Evolutionary conservation across 2,329 filamentous ascomycete genomes (phyloP), one percentile per base, ranked within the genome.

Genomic region (Nemania sp.): DNA sequence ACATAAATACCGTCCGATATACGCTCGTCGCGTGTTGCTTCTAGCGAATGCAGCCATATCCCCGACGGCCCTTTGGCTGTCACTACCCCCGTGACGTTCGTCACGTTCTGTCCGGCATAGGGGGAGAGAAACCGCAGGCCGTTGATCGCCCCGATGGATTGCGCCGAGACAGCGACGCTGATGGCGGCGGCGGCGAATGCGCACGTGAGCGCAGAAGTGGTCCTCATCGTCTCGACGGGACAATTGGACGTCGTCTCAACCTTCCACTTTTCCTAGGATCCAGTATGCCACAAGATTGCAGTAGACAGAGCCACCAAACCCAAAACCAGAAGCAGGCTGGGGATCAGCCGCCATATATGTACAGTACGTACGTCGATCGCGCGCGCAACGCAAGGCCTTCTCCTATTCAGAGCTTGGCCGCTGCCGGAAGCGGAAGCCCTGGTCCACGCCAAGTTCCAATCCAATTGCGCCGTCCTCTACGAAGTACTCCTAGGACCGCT

Each of bases 1-100:
- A 90, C 79, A 62, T 86, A 89, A 56, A 90, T 68, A 2, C 83
- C 83, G 65, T 88, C 83, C 0, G 85, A 89, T 2, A 83, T 85
- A 41, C 74, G 72, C 12, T 72, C 66, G 64, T 85, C 79, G 42
- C 75, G 68, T 64, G 86, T 81, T 1, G 82, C 78, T 28, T 72
- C 74, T 0, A 78, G 80, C 1, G 85, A 86, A 37, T 83, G 81
- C 15, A 90, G 73, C 75, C 80, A 90, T 66, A 90, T 76, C 11
- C 86, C 86, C 54, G 75, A 76, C 12, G 79, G 76, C 0, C 80
- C 77, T 64, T 83, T 84, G 28, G 85, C 86, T 15, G 84, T 86
- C 14, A 90, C 77, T 9, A 89, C 71, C 31, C 86, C 86, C 28
- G 78, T 77, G 51, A 90, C 76, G 52, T 80, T 80, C 19, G 76